A percentile compares a stretch with the other conserved stretches of the same genome.
Conservation (phyloP, 2,329 filamentous ascomycete species). For the Emydomyces testavorans region DNA sequence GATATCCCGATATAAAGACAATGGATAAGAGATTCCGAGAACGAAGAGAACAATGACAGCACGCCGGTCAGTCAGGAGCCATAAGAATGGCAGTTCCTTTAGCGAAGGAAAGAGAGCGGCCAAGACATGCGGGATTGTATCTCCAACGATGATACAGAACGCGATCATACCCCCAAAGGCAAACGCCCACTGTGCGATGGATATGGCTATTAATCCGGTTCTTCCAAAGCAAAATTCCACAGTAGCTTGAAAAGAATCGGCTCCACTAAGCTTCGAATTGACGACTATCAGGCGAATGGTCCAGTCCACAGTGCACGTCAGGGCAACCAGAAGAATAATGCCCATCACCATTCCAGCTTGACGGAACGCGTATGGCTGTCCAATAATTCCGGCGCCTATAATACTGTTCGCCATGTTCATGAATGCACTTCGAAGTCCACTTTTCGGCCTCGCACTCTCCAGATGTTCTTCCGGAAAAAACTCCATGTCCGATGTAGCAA, state of each 20-base stretch:
- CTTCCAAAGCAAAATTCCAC: constrained; percentile 92
- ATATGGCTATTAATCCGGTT: constrained; percentile 77
- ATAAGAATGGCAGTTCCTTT: constrained; percentile 60
- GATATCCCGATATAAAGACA: constrained; percentile 92
- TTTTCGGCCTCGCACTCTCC: constrained; percentile 62
- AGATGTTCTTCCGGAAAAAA: constrained; percentile 48
- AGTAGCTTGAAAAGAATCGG: constrained; percentile 88
- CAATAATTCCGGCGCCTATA: constrained; percentile 63
- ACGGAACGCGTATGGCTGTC: constrained; percentile 89
- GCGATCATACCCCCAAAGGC: constrained; percentile 98
- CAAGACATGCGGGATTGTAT: constrained; percentile 87
- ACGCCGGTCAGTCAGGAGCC: constrained; percentile 67
- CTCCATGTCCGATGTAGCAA: constrained; percentile 49
- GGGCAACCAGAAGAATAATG: constrained; percentile 59
- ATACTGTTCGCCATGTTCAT: constrained; percentile 99
- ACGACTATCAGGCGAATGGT: constrained; percentile 94
- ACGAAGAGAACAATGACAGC: constrained; percentile 83
- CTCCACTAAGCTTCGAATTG: constrained; percentile 92
- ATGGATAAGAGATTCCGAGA: constrained; percentile 72
- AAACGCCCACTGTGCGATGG: constrained; percentile 91
- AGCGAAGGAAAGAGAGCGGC: constrained; percentile 69
- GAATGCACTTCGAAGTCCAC: constrained; percentile 74
- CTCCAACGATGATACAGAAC: constrained; percentile 93
- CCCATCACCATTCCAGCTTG: constrained; percentile 82
- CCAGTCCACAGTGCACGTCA: constrained; percentile 89